Percentiles rank a stretch among this genome's conserved stretches.
Conservation (phyloP, 257 asterid genomes). For the Jacaranda copaia region DNA sequence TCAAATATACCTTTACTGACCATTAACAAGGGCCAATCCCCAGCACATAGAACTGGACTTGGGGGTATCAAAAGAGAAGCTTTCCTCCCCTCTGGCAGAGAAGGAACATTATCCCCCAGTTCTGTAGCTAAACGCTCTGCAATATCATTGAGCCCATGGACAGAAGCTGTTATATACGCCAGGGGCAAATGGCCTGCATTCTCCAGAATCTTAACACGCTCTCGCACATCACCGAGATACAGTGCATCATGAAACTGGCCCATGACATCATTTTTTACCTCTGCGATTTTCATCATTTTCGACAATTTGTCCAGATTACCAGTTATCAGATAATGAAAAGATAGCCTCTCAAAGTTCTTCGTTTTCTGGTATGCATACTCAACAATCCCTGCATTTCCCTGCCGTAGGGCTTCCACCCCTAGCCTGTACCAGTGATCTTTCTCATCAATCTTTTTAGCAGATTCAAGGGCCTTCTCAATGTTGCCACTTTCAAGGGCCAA, state of each 20-base stretch:
- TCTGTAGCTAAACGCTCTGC: constrained; percentile 69
- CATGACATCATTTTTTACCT: constrained; percentile 90
- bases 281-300: constrained; percentile 95
- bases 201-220: constrained; percentile 87
- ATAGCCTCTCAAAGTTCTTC: constrained; percentile 87
- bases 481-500: constrained; percentile 95
- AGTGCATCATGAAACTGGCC: constrained; percentile 93
- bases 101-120: constrained; percentile 74
- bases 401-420: constrained; percentile 98
- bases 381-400: constrained; percentile 97
- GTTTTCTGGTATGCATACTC: constrained; percentile 95
- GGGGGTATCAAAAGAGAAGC: constrained; percentile 82
- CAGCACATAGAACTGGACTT: constrained; percentile 70
- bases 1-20: constrained; percentile 85
- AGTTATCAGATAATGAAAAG: constrained; percentile 84
- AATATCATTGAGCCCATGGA: constrained; percentile 75
- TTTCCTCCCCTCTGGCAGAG: constrained; percentile 61
- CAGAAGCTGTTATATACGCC: constrained; percentile 74
- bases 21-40: constrained; percentile 96
- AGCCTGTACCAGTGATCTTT: constrained; percentile 93
- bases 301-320: constrained; percentile 85
- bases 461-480: constrained; percentile 92
- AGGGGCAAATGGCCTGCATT: constrained; percentile 82
- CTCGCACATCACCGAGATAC: constrained; percentile 85
- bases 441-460: constrained; percentile 90